phyloP scores from a whole-genome alignment of 2,329 filamentous ascomycete species.

The Alternaria triticina region DNA sequence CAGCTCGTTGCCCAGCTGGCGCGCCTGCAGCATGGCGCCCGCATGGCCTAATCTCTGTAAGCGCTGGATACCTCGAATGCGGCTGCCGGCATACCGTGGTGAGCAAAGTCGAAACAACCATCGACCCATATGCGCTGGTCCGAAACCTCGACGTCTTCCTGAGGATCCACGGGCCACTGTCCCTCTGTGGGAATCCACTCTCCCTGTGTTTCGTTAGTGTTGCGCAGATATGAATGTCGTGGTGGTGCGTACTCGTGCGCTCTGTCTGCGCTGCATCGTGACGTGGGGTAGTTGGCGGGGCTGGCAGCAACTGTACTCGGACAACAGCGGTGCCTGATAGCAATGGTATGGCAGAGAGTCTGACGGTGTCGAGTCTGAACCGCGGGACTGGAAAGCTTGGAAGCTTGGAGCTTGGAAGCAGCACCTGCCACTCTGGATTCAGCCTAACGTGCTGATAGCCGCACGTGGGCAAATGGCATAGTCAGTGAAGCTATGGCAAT shows the following conservation, averaged over 20 bases:
- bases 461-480: background rate
- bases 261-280: constrained; percentile 45
- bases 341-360: background rate
- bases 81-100: constrained; percentile 70
- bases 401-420: background rate
- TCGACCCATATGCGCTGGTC: constrained; percentile 93
- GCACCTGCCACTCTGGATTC: background rate
- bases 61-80: background rate
- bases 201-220: constrained; percentile 25
- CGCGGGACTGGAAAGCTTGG: background rate
- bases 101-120: constrained; percentile 98
- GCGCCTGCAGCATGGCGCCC: constrained; percentile 94
- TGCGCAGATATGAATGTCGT: too few relatives aligned
- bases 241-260: constrained; percentile 38
- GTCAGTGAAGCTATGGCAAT: background rate
- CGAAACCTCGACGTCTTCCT: constrained; percentile 63
- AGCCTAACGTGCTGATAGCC: background rate
- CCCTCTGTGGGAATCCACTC: constrained; percentile 59
- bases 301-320: background rate
- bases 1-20: constrained; percentile 86
- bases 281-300: constrained; percentile 12
- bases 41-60: constrained; percentile 73
- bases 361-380: background rate
- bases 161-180: constrained; percentile 69
- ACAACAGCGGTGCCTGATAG: too few relatives aligned